A percentile compares a stretch with the other conserved stretches of the same genome.
phyloP scores from a whole-genome alignment of 495 filamentous ascomycete species.

The Aspergillus indologenus region DNA sequence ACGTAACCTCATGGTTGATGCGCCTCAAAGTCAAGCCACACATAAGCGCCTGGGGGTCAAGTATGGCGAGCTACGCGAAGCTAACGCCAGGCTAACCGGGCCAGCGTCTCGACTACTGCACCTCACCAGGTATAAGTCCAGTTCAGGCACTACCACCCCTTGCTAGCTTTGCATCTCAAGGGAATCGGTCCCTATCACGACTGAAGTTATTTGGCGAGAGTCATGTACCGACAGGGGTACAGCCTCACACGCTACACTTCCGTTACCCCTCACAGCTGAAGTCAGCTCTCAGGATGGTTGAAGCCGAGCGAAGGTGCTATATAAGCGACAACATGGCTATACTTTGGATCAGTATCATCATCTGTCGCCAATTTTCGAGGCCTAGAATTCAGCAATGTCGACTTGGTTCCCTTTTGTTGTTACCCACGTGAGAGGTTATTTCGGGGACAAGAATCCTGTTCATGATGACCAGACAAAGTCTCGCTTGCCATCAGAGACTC shows the following conservation, averaged over 20 bases:
- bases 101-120: conserved; percentile 3
- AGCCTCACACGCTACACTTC: background rate
- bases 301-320: background rate
- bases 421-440: too few species aligned
- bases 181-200: background rate
- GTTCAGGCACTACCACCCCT: background rate
- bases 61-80: background rate
- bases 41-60: background rate
- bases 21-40: background rate
- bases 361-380: background rate
- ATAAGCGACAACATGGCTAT: background rate
- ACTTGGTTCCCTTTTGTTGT: background rate
- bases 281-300: background rate
- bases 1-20: background rate
- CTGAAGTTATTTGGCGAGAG: background rate
- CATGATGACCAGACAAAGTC: too few species aligned
- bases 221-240: background rate
- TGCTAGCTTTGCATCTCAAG: background rate
- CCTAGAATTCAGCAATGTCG: background rate
- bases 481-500: too few species aligned
- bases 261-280: background rate
- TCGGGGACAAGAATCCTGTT: too few species aligned
- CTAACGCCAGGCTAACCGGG: background rate
- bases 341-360: background rate
- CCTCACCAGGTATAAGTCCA: background rate